Evolutionary conservation across 2,329 filamentous ascomycete species (phyloP), one percentile per base, ranked within the genome.

Genomic region (Pezicula rhizophila): DNA sequence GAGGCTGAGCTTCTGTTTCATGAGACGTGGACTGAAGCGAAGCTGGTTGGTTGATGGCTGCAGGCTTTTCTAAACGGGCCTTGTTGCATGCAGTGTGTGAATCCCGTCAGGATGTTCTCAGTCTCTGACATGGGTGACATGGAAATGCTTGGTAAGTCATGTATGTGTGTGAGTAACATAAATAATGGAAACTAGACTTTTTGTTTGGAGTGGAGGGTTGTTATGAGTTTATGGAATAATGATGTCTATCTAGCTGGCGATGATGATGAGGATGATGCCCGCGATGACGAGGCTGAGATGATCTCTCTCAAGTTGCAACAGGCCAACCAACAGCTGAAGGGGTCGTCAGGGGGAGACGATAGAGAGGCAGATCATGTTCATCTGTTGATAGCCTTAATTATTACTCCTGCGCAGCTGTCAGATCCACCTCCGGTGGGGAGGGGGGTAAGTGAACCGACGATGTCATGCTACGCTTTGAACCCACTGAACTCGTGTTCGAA

Each of bases 11-110:
- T 49, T 50, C 48, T 31, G 54, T 55, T 58, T 56, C 52, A 56
- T 34, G 17, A 42, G 17, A 42, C 17, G 38, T 40, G 2, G 37
- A 8, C 15, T 3, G 12, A 41, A 18, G 28, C 47, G 47, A 20
- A 33, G 40, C 35, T 56, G 52, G 51, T 52, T 54, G 51, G 55
- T 23, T 23, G 48, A 46, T 34, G 31, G 33, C 37, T 12, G 34
- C 37, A 25, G 47, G 49, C 51, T 49, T 49, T 50, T 52, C 43
- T 45, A 56, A 55, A 58, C 53, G 52, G 49, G 53, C 54, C 54
- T 48, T 57, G 55, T 55, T 52, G 50, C 47, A 51, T 52, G 51
- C 50, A 43, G 45, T 52, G 52, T 51, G 25, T 42, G 46, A 46
- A 52, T 52, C 49, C 47, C 46, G 33, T 41, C 31, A 41, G n/a